Conservation (phyloP, 2,329 filamentous ascomycete species). For the Penicillium thymicola region DNA sequence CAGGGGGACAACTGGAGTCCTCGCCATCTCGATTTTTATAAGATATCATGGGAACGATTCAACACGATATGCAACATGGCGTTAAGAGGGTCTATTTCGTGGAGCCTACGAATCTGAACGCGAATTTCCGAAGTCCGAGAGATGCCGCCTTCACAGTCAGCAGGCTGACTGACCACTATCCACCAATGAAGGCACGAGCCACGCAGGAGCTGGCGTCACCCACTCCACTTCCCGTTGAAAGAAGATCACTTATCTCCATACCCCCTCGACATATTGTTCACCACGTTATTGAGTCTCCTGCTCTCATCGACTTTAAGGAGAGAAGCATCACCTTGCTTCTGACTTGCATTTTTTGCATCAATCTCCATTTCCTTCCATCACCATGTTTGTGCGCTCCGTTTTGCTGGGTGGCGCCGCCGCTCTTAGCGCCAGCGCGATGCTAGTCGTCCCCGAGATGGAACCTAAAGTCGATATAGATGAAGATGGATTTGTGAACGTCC, state of each 20-base stretch:
- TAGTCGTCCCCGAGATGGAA: slow-evolving; percentile 38
- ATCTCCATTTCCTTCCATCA: slow-evolving; percentile 1
- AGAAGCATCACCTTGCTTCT: not conserved
- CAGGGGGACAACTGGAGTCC: slow-evolving; percentile 17
- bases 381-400: slow-evolving; percentile 38
- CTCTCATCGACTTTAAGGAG: not conserved
- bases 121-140: not conserved
- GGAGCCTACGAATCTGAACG: not conserved
- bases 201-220: slow-evolving; percentile 10
- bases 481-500: slow-evolving; percentile 23
- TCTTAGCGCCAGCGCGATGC: slow-evolving; percentile 36
- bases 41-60: not conserved
- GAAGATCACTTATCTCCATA: slow-evolving; percentile 8
- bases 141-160: slow-evolving; percentile 2
- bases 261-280: slow-evolving; percentile 1
- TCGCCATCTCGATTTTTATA: slow-evolving; percentile 32
- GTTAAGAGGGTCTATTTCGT: not conserved
- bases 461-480: slow-evolving; percentile 16
- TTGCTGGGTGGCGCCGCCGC: slow-evolving; percentile 33
- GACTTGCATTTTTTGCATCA: not conserved
- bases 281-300: not conserved
- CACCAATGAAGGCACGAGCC: slow-evolving; percentile 6
- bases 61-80: not conserved
- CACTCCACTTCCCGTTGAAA: slow-evolving; percentile 7
- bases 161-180: not conserved